Base-by-base conservation (phyloP, 2,329 filamentous ascomycete species). In the Penicillium oxalicum region DNA sequence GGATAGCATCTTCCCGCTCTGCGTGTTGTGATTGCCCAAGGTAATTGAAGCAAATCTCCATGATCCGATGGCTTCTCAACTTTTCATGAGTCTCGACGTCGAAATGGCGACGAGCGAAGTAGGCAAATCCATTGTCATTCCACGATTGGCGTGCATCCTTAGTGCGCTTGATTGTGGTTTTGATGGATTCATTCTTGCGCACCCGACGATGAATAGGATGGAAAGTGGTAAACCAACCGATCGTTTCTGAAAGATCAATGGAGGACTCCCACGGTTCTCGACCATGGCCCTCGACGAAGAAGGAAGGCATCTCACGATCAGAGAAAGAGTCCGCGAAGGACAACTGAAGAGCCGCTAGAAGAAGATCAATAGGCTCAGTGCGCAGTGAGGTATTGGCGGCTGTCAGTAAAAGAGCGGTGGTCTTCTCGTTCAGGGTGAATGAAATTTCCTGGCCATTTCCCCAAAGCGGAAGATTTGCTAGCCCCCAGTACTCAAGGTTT, bases 281-380 rank as follows among this genome's bases (percentile, higher is more conserved):
- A 4, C 47, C 47, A 40, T 49, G 47, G 11, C 47, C 47, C 28
- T 49, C 47, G 11, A 6, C 28, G 29, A 49, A 49, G 13, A 49
- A 35, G 9, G 35, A 29, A 5, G 41, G 47, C 24, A 28, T 40
- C 18, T 13, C 38, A 7, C 38, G 24, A 18, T 40, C 38, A 25
- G 41, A 28, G 45, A 62, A 61, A 27, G 44, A 41, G 5, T 40
- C 35, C 24, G 29, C n/a, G 45, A 62, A 63, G 0, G 60, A 54
- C 11, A 51, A 38, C 6, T 56, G 18, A 0, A 62, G 33, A 4
- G 51, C 49, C 4, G 58, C 57, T 5, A 59, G 39, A 8, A 63
- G 36, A 11, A 63, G 37, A 12, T 63, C 60, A 7, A 60, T 46
- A 2, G 58, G 47, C 29, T 62, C 50, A 18, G 53, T 58, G 2